phyloP scores from a whole-genome alignment of 306 rosid species.

The Acmispon strigosus region DNA sequence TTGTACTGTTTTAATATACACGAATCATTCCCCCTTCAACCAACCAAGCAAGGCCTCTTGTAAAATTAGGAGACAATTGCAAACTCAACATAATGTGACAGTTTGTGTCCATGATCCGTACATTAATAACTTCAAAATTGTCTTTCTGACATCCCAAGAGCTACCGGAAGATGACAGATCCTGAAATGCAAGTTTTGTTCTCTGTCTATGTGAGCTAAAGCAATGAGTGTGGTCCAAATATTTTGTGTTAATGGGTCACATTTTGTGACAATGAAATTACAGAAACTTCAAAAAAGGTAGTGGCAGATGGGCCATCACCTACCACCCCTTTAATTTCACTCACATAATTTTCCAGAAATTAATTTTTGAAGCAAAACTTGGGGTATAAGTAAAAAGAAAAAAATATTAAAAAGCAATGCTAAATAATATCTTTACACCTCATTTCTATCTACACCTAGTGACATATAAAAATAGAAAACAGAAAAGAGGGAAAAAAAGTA shows the following conservation, averaged over 20 bases:
- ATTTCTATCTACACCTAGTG: no score
- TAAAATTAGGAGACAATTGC: neutral
- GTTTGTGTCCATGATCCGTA: neutral
- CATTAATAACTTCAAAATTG: neutral
- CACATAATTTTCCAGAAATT: no score
- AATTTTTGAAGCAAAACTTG: no score
- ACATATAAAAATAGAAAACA: no score
- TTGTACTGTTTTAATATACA: no score
- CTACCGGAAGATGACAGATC: constrained; percentile 6
- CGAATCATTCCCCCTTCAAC: no score
- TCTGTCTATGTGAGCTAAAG: neutral
- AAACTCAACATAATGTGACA: neutral
- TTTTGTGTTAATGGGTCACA: constrained; percentile 14
- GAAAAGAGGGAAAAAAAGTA: no score
- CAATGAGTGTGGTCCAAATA: constrained; percentile 21
- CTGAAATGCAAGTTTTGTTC: constrained; percentile 21
- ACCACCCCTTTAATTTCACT: neutral
- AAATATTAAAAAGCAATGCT: no score
- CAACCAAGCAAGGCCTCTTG: neutral
- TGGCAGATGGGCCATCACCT: constrained; percentile 8
- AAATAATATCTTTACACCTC: no score
- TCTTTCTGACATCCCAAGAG: constrained; percentile 25
- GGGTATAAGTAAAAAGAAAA: no score
- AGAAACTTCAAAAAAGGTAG: constrained; percentile 13
- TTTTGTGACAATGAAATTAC: constrained; percentile 13